A percentile compares a stretch with the other conserved stretches of the same genome.
Conservation (phyloP, 768 basidiomycete species). For the Suillus sp. region DNA sequence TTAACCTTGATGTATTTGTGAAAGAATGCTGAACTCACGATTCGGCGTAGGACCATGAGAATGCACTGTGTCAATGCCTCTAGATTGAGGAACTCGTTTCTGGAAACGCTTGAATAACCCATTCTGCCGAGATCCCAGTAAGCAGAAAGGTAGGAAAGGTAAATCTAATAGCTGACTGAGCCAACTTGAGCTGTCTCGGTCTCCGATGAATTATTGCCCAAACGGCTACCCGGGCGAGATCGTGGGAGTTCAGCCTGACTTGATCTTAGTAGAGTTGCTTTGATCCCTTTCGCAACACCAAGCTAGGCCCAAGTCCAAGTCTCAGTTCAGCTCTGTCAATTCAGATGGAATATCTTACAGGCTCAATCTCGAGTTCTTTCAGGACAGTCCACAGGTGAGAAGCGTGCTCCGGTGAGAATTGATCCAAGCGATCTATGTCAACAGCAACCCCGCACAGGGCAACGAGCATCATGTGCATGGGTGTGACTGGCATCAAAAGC, state of each 20-base stretch:
- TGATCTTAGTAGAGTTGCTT: not conserved
- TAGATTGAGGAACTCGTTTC: not conserved
- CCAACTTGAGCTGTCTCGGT: not conserved
- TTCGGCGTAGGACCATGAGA: not conserved
- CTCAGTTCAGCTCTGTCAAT: not conserved
- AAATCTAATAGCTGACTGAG: not conserved
- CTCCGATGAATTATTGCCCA: not conserved
- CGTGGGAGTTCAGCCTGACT: not conserved
- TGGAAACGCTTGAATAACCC: not conserved
- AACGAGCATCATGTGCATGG: slow-evolving; percentile 14
- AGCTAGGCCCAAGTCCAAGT: slow-evolving; percentile 1
- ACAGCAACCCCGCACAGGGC: slow-evolving; percentile 11
- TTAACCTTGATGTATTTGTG: not conserved
- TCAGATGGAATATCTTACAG: slow-evolving; percentile 8
- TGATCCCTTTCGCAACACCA: slow-evolving; percentile 6
- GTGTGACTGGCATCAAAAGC: slow-evolving; percentile 6
- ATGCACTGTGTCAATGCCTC: not conserved
- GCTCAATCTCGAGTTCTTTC: slow-evolving; percentile 1
- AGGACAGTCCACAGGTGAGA: slow-evolving; percentile 8
- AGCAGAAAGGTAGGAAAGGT: not conserved
- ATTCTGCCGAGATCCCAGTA: slow-evolving; percentile 2
- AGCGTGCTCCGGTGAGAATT: slow-evolving; percentile 11
- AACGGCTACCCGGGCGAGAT: not conserved
- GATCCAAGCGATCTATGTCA: slow-evolving; percentile 7
- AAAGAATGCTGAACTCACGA: not conserved